phyloP scores from a whole-genome alignment of 1,139 yeast species.

The Yamadazyma atmosphaerica region DNA sequence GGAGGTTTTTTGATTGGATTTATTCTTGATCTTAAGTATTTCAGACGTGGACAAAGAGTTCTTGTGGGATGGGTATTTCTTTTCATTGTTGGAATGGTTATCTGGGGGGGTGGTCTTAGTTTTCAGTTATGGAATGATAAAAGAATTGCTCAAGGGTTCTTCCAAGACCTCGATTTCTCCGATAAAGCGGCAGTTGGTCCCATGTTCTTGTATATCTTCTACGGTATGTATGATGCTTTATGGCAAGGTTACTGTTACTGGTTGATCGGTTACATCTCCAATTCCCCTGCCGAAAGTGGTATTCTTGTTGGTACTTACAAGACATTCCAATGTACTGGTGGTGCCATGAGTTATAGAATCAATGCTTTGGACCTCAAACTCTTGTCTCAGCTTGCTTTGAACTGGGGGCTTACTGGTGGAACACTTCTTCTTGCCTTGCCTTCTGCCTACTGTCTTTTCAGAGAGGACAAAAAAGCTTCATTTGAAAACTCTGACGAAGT shows the following conservation, averaged over 20 bases:
- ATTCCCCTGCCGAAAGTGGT: slow-evolving; percentile 5
- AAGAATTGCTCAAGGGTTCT: slow-evolving; percentile 21
- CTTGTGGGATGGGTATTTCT: slow-evolving; percentile 44
- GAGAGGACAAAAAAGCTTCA: background rate
- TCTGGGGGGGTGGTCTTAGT: slow-evolving; percentile 64
- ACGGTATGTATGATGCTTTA: slow-evolving; percentile 55
- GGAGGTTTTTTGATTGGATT: slow-evolving; percentile 53
- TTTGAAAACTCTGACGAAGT: background rate
- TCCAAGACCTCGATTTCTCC: slow-evolving; percentile 15
- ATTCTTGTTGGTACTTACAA: slow-evolving; percentile 3
- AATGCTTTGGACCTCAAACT: slow-evolving; percentile 4
- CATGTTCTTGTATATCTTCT: slow-evolving; percentile 56
- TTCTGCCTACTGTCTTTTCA: slow-evolving; percentile 1
- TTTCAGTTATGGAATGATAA: slow-evolving; percentile 30
- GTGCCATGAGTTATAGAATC: slow-evolving; percentile 2
- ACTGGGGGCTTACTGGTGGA: slow-evolving; percentile 8
- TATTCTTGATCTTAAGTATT: slow-evolving; percentile 42
- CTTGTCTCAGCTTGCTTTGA: slow-evolving; percentile 6
- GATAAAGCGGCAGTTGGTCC: slow-evolving; percentile 40
- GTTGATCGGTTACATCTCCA: slow-evolving; percentile 16
- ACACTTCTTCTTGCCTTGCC: slow-evolving; percentile 7
- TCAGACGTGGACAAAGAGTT: slow-evolving; percentile 46
- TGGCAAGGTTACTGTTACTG: slow-evolving; percentile 57
- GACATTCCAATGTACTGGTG: slow-evolving; percentile 21
- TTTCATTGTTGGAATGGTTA: slow-evolving; percentile 42